Base-by-base conservation (phyloP, 2,329 filamentous ascomycete genomes). In the Teratosphaeria viscida region DNA sequence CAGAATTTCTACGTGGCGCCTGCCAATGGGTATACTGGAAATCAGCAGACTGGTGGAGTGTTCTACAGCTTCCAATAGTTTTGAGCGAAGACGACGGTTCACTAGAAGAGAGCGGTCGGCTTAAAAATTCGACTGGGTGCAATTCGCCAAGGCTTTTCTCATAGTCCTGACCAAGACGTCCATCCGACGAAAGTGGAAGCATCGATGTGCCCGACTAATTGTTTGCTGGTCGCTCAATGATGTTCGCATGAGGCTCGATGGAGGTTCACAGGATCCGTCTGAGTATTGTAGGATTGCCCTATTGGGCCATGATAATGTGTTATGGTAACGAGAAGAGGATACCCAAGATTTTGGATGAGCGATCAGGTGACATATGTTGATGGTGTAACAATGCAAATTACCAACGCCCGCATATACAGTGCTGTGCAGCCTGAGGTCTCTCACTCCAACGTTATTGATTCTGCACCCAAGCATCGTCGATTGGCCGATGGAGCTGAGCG, bases 1-100 rank as follows among this genome's bases (percentile, higher is more conserved):
- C 86, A 90, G 69, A 85, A 85, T 56, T 86, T 86, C 74, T 95
- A 92, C 67, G 85, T 90, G 63, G 86, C 88, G 39, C 88, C 89
- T 29, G 52, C 47, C 5, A 27, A 56, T n/a, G 19, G n/a, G 16
- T 37, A 37, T 56, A n/a, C 34, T 35, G 32, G 37, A 26, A 29
- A 57, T 27, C 52, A 29, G 53, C 23, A 56, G 14, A 37, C 39
- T 26, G 32, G 57, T 34, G 54, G 55, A 35, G 54, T 59, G 54
- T 61, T 54, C 26, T 57, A 61, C 56, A 57, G 35, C 23, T 59
- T 61, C 26, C 35, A 56, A 19, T 54, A 54, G 14, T 32, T n/a
- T 49, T 16, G 43, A 49, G n/a, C 43, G 43, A 49, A 39, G 43
- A 23, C 19, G 16, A 19, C 2, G 8, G 19, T n/a, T 16, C n/a